phyloP scores from a whole-genome alignment of 2,329 filamentous ascomycete genomes.

The Akanthomyces muscarius region DNA sequence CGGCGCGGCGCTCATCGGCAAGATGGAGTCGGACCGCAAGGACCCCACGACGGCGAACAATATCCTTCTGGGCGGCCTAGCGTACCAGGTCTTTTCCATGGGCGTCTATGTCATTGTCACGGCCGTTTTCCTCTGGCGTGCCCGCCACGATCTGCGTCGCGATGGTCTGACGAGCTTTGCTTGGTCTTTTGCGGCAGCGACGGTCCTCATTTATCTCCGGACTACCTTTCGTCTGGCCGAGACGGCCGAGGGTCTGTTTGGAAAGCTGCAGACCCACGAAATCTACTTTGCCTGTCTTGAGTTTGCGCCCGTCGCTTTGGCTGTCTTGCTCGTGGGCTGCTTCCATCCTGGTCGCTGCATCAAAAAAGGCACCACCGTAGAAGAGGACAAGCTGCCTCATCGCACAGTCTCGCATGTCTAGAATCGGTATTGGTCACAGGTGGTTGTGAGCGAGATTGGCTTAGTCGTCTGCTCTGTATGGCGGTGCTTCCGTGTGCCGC shows the following conservation, averaged over 20 bases:
- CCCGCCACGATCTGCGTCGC: slow-evolving; percentile 28
- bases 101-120: slow-evolving; percentile 44
- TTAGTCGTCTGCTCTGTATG: not conserved
- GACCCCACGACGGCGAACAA: slow-evolving; percentile 50
- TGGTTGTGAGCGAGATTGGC: not conserved
- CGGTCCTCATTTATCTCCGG: slow-evolving; percentile 47
- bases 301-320: slow-evolving; percentile 50
- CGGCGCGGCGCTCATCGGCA: slow-evolving; percentile 52
- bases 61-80: slow-evolving; percentile 52
- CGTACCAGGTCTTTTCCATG: slow-evolving; percentile 51
- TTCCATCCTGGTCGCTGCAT: slow-evolving; percentile 43
- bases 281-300: slow-evolving; percentile 51
- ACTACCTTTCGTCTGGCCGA: slow-evolving; percentile 53
- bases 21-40: slow-evolving; percentile 42
- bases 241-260: slow-evolving; percentile 46
- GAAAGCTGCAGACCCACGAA: slow-evolving; percentile 45
- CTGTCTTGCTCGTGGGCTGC: slow-evolving; percentile 41
- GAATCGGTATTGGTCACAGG: not conserved
- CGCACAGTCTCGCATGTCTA: not conserved
- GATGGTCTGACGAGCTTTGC: slow-evolving; percentile 37
- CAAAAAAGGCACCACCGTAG: not conserved
- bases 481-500: not conserved
- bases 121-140: slow-evolving; percentile 37
- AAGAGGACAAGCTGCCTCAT: slow-evolving; percentile 4
- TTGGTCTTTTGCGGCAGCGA: slow-evolving; percentile 39